These are phyloP conservation scores for Lactarius tabidus DNA, from an alignment of 768 basidiomycete species.

Conservation along the genomic window DNA sequence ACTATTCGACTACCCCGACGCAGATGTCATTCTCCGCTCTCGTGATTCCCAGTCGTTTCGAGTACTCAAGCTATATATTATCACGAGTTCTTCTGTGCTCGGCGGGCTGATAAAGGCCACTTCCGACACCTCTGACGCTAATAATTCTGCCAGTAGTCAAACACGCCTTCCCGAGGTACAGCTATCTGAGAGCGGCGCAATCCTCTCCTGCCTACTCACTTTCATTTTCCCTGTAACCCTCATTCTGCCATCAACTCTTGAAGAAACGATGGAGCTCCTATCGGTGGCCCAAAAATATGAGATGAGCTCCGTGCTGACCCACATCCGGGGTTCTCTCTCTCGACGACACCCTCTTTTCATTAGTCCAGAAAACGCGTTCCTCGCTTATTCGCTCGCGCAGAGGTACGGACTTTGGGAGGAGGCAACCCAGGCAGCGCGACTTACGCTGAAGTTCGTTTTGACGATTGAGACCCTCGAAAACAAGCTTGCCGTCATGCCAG, in stretches of 20 bases:
- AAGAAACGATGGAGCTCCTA: slow-evolving; percentile 6
- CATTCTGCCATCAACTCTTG: background rate
- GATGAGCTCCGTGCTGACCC: background rate
- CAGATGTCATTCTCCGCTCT: slow-evolving; percentile 42
- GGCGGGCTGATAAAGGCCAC: background rate
- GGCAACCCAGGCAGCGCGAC: background rate
- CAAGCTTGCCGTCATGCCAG: background rate
- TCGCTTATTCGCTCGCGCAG: background rate
- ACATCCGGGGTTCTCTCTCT: slow-evolving; percentile 1
- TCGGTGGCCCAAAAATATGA: slow-evolving; percentile 13
- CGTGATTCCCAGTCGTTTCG: slow-evolving; percentile 42
- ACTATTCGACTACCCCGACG: slow-evolving; percentile 30
- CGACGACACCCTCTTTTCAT: background rate
- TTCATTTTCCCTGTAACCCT: background rate
- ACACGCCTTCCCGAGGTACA: background rate
- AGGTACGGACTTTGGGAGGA: background rate
- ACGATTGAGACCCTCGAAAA: slow-evolving; percentile 2
- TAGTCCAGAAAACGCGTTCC: background rate
- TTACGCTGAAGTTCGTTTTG: background rate
- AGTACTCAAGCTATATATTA: slow-evolving; percentile 41
- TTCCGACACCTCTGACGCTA: background rate
- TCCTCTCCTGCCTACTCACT: slow-evolving; percentile 1
- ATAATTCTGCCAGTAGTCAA: background rate
- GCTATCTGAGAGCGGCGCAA: background rate
- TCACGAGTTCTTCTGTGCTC: slow-evolving; percentile 42